A percentile compares a stretch with the other conserved stretches of the same genome.
phyloP scores from a whole-genome alignment of 2,329 filamentous ascomycete species.

The Didymosphaeria variabile region DNA sequence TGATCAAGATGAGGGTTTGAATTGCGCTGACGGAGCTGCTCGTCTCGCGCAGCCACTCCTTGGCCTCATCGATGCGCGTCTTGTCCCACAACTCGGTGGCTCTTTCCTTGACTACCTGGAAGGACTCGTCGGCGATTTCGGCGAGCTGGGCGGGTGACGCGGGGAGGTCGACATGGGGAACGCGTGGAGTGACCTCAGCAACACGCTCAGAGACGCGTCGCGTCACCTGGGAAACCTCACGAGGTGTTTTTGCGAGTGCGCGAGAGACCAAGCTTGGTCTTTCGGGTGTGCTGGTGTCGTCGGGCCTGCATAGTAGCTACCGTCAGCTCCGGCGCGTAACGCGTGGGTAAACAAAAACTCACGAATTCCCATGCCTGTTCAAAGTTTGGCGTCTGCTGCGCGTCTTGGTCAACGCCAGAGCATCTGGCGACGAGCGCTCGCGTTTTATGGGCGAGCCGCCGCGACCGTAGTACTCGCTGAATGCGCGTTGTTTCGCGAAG shows the following conservation, averaged over 20 bases:
- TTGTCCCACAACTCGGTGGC: slow-evolving; percentile 70
- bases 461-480: slow-evolving; percentile 81
- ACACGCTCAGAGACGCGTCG: slow-evolving; percentile 64
- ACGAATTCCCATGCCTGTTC: slow-evolving; percentile 45
- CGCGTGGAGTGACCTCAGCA: slow-evolving; percentile 54
- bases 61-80: slow-evolving; percentile 72
- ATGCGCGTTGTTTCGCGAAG: slow-evolving; percentile 69
- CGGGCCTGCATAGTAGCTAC: slow-evolving; percentile 42
- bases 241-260: slow-evolving; percentile 52
- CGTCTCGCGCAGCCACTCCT: slow-evolving; percentile 71
- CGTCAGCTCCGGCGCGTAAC: slow-evolving; percentile 38
- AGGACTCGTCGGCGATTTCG: slow-evolving; percentile 73
- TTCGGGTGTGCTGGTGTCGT: slow-evolving; percentile 53
- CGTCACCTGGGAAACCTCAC: slow-evolving; percentile 46
- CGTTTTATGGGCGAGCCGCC: slow-evolving; percentile 63
- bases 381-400: slow-evolving; percentile 47
- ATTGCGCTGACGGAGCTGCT: slow-evolving; percentile 72
- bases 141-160: slow-evolving; percentile 72
- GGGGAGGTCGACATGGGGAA: slow-evolving; percentile 69
- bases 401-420: slow-evolving; percentile 41
- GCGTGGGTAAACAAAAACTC: slow-evolving; percentile 37
- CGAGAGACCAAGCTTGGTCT: slow-evolving; percentile 56
- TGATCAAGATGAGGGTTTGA: slow-evolving; percentile 56
- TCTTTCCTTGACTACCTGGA: slow-evolving; percentile 73
- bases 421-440: slow-evolving; percentile 50